Conservation (phyloP, 73 alveolate genomes). For the Durusdinium trenchii region DNA sequence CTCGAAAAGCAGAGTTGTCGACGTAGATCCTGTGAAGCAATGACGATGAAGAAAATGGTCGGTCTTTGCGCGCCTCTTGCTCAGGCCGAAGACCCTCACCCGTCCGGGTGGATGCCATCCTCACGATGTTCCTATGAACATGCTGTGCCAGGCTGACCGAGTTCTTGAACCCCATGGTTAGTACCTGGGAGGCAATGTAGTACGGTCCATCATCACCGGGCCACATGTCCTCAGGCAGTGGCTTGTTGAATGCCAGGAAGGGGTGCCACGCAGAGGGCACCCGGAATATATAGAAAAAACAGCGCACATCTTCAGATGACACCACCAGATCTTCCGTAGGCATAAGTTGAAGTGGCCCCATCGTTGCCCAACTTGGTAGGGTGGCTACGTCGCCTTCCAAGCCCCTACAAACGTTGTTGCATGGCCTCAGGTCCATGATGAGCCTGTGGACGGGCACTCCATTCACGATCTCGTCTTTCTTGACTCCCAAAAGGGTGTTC, state of each 20-base stretch:
- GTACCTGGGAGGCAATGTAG: neutral
- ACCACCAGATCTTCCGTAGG: neutral
- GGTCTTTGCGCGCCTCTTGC: too few relatives aligned
- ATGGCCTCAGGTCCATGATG: conserved; percentile 6
- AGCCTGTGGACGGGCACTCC: neutral
- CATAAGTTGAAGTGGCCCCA: neutral
- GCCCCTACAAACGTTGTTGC: neutral
- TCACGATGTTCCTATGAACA: neutral
- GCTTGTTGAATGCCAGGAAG: conserved; percentile 10
- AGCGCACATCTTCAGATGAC: neutral
- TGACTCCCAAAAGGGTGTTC: neutral
- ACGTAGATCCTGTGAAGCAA: neutral
- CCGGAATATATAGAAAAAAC: neutral
- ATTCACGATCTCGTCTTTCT: neutral
- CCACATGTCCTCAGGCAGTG: neutral
- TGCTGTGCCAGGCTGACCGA: conserved; percentile 9
- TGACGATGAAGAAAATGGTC: neutral
- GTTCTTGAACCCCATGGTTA: conserved; percentile 34
- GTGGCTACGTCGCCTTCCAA: neutral
- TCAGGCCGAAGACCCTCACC: too few relatives aligned
- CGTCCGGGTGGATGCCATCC: too few relatives aligned
- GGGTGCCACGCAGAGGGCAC: neutral
- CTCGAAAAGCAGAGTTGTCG: neutral
- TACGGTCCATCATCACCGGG: neutral
- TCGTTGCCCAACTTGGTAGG: neutral